Evolutionary conservation across 1,284 basidiomycete species (phyloP).

Genomic region (Cryptococcus depauperatus): DNA sequence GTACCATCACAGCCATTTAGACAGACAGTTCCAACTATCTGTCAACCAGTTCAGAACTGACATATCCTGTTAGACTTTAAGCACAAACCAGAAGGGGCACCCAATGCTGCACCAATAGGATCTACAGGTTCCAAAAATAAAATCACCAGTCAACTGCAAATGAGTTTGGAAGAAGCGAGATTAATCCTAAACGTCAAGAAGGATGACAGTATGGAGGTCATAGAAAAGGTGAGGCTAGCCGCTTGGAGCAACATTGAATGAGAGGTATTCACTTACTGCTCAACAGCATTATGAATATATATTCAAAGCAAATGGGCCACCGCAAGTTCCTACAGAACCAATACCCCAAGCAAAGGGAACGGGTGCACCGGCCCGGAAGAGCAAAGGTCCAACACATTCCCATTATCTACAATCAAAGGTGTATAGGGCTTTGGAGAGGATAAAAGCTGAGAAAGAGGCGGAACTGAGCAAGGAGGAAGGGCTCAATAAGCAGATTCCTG

Average conservation of each 20-base stretch:
- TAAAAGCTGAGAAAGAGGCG: conserved; percentile 48
- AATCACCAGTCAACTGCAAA: conserved; percentile 62
- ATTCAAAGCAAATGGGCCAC: conserved; percentile 76
- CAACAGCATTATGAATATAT: conserved; percentile 81
- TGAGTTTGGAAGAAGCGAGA: conserved; percentile 94
- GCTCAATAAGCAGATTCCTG: too few species aligned
- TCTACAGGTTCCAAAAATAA: conserved; percentile 26
- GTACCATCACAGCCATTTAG: not conserved
- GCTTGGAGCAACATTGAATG: too few species aligned
- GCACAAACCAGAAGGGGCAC: conserved; percentile 52
- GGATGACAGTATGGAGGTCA: conserved; percentile 58
- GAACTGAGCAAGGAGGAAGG: conserved; percentile 16
- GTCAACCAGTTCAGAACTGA: not conserved
- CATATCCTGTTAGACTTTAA: conserved; percentile 63
- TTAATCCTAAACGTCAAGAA: conserved; percentile 87
- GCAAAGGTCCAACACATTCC: conserved; percentile 50
- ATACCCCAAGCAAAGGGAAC: conserved; percentile 46
- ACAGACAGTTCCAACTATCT: not conserved
- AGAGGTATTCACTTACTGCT: too few species aligned
- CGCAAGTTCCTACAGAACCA: conserved; percentile 28
- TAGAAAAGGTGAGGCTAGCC: conserved; percentile 65
- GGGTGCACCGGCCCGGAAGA: conserved; percentile 17
- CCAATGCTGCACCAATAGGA: conserved; percentile 30
- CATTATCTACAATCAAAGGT: conserved; percentile 97
- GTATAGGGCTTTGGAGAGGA: conserved; percentile 82